Base-by-base conservation (phyloP, 805 yeast genomes). In the Metschnikowia similis region DNA sequence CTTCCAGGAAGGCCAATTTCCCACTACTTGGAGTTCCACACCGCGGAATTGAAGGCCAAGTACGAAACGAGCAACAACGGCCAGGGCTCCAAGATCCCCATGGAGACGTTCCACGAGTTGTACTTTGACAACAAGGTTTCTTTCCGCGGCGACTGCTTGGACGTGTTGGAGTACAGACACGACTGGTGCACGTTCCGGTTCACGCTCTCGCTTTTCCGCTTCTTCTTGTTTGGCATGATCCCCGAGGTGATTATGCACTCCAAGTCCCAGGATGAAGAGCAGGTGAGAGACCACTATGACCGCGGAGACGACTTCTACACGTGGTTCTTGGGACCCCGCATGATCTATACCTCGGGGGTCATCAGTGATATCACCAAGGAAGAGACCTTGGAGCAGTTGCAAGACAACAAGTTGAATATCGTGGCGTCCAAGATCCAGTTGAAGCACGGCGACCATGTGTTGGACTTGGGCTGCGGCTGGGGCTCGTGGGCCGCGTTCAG, bases 381-480 rank as follows among this genome's bases (percentile, higher is more conserved):
- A 64, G 96, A 89, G 75, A 62, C 94, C 47, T 79, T 89, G 56
- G 89, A 84, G 69, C 74, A 83, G 64, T 64, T 90, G 64, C 97
- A 90, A 75, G 97, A 89, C 73, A 89, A 89, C 77, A 89, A 90
- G 72, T 77, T 89, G 67, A 85, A 87, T 64, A 72, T 85, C 62
- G 96, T 89, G 48, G 90, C 95, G 66, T 95, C 87, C 70, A 89
- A 89, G 74, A 84, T 89, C 56, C 87, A 79, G 52, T 76, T 89
- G 60, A 64, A 83, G 63, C 61, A 80, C 57, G 94, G 89, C 60
- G 96, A 89, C 57, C 74, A 73, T 53, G 75, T 89, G 66, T 81
- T 89, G 53, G 97, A 89, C 64, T 72, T 89, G 51, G 97, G 97
- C 55, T 89, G 96, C 71, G 97, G 97, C 60, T 89, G 97, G 97